Conservation (phyloP, 164 flowering plant species). For the Houttuynia cordata region DNA sequence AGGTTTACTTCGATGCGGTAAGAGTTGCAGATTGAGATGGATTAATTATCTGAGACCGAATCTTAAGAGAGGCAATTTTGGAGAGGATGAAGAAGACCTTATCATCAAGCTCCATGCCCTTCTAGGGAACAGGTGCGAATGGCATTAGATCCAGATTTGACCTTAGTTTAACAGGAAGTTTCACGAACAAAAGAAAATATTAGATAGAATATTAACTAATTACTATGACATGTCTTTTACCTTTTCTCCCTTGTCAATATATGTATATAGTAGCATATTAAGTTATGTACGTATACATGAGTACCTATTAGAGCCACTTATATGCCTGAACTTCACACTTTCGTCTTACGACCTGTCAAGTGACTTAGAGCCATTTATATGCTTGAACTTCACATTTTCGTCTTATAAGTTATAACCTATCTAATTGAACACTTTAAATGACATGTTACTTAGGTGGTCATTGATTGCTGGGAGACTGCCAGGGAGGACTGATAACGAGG, state of each 20-base stretch:
- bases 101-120: constrained; percentile 76
- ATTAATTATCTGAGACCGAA: constrained; percentile 60
- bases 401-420: too few species aligned
- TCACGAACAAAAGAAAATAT: too few species aligned
- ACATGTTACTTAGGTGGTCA: constrained; percentile 48
- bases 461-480: constrained; percentile 65
- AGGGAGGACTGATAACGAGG: constrained; percentile 88
- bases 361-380: too few species aligned
- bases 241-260: too few species aligned
- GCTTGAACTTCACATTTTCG: background rate
- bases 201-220: too few species aligned
- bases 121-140: constrained; percentile 44
- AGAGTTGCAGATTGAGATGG: constrained; percentile 64
- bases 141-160: background rate
- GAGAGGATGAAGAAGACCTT: constrained; percentile 69
- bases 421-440: background rate
- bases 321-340: background rate
- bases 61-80: constrained; percentile 55
- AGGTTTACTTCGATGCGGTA: constrained; percentile 63
- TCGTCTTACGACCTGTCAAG: too few species aligned
- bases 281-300: too few species aligned
- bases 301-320: too few species aligned
- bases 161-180: too few species aligned
- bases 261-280: too few species aligned
- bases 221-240: too few species aligned